These are phyloP conservation scores for Corniculantispora saksenae DNA, from an alignment of 2,329 filamentous ascomycete species.

Conservation along the genomic window DNA sequence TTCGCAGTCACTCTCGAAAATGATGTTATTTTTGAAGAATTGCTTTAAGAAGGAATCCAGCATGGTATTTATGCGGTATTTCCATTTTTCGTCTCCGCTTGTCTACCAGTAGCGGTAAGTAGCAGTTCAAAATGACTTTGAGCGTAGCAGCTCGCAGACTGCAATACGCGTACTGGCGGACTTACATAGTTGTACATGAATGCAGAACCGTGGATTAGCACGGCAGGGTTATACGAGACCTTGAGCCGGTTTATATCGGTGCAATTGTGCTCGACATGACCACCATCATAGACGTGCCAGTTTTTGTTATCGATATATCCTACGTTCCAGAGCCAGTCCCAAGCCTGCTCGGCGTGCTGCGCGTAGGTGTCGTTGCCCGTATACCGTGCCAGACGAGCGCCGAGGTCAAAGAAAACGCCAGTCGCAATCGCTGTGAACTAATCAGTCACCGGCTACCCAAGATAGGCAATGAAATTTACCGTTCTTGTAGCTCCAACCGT, in stretches of 20 bases:
- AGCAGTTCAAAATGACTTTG: background rate
- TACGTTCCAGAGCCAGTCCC: constrained; percentile 59
- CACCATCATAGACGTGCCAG: constrained; percentile 64
- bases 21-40: constrained; percentile 58
- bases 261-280: constrained; percentile 53
- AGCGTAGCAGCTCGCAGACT: background rate
- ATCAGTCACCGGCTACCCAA: background rate
- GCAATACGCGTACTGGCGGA: background rate
- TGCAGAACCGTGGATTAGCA: constrained; percentile 59
- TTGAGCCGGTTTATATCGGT: constrained; percentile 56
- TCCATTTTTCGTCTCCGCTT: constrained; percentile 47
- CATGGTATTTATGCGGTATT: constrained; percentile 45
- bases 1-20: constrained; percentile 65
- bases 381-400: constrained; percentile 71
- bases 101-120: constrained; percentile 19
- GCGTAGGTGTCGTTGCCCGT: constrained; percentile 66
- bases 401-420: constrained; percentile 61
- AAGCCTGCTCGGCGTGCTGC: constrained; percentile 63
- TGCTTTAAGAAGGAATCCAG: constrained; percentile 38
- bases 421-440: constrained; percentile 41
- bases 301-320: constrained; percentile 60
- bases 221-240: constrained; percentile 62
- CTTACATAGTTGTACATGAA: constrained; percentile 61
- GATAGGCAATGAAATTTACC: constrained; percentile 23
- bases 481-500: constrained; percentile 68